Conservation (phyloP, 768 basidiomycete genomes). For the Phylloporus sp. region DNA sequence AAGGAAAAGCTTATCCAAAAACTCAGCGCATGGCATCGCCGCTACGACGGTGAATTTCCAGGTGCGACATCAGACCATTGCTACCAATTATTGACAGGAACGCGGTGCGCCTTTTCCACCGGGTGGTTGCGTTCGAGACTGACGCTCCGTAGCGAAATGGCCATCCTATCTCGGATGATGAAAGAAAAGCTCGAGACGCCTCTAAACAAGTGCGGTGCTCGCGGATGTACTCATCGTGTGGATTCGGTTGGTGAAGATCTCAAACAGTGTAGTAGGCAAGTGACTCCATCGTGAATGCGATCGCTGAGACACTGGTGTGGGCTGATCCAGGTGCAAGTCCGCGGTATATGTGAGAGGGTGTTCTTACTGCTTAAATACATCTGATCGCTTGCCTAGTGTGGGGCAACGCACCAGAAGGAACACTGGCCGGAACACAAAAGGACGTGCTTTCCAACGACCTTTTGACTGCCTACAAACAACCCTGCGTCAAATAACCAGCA, state of each 20-base stretch:
- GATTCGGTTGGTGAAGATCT: constrained; percentile 19
- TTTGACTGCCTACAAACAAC: constrained; percentile 18
- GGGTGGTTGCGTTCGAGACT: not conserved
- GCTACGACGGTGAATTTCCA: constrained; percentile 28
- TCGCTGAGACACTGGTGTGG: not conserved
- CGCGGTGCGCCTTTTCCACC: constrained; percentile 21
- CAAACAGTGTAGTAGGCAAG: constrained; percentile 36
- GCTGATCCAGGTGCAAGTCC: constrained; percentile 34
- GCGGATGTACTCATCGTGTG: constrained; percentile 21
- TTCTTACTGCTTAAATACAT: not conserved
- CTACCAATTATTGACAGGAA: constrained; percentile 27
- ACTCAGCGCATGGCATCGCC: constrained; percentile 30
- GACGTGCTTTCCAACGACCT: constrained; percentile 30
- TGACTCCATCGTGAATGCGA: not conserved
- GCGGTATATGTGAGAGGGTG: constrained; percentile 37
- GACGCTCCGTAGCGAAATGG: constrained; percentile 23
- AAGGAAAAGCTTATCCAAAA: constrained; percentile 32
- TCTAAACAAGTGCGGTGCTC: constrained; percentile 32
- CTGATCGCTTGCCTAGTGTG: constrained; percentile 28
- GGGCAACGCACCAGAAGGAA: constrained; percentile 33
- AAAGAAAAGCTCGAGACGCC: constrained; percentile 27
- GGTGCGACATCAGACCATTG: constrained; percentile 35
- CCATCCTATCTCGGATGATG: constrained; percentile 25
- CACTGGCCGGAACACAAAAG: constrained; percentile 35
- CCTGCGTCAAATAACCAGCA: too few relatives aligned